Evolutionary conservation across 805 yeast species (phyloP).

Genomic region (Cyberlindnera veronae): DNA sequence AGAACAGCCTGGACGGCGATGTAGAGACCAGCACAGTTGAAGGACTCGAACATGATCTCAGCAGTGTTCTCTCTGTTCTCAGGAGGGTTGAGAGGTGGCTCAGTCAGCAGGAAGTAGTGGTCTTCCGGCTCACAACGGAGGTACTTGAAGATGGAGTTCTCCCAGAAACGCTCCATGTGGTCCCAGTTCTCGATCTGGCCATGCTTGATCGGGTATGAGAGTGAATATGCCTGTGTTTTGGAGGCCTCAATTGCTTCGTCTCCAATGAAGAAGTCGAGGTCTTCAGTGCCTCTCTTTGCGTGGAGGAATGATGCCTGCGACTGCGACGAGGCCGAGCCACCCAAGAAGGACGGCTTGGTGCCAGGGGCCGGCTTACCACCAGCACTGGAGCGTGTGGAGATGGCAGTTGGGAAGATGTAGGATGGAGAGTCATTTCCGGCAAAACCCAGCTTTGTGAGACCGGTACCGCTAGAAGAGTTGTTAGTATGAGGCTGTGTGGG

Average conservation of each 20-base stretch:
- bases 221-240: slow-evolving; percentile 83
- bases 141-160: slow-evolving; percentile 92
- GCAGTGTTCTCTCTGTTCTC: slow-evolving; percentile 99
- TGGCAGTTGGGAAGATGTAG: slow-evolving; percentile 95
- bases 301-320: slow-evolving; percentile 24
- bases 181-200: slow-evolving; percentile 99
- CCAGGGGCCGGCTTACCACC: slow-evolving; percentile 44
- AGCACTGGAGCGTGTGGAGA: slow-evolving; percentile 59
- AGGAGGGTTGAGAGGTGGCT: slow-evolving; percentile 99
- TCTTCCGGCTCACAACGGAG: slow-evolving; percentile 98
- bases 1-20: slow-evolving; percentile 99
- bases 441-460: slow-evolving; percentile 93
- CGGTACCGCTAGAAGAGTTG: slow-evolving; percentile 75
- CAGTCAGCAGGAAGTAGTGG: slow-evolving; percentile 91
- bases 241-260: slow-evolving; percentile 92
- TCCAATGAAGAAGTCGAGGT: slow-evolving; percentile 90
- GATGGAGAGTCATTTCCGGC: slow-evolving; percentile 99
- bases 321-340: slow-evolving; percentile 24
- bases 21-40: slow-evolving; percentile 97
- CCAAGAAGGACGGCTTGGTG: slow-evolving; percentile 40
- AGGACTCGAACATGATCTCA: slow-evolving; percentile 97
- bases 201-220: slow-evolving; percentile 91
- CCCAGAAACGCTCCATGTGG: slow-evolving; percentile 99
- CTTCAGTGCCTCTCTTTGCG: slow-evolving; percentile 83
- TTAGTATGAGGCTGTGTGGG: slow-evolving; percentile 14